Evolutionary conservation across 768 basidiomycete genomes (phyloP), one percentile per base, ranked within the genome.

Genomic region (Agrocybe chaxingu): DNA sequence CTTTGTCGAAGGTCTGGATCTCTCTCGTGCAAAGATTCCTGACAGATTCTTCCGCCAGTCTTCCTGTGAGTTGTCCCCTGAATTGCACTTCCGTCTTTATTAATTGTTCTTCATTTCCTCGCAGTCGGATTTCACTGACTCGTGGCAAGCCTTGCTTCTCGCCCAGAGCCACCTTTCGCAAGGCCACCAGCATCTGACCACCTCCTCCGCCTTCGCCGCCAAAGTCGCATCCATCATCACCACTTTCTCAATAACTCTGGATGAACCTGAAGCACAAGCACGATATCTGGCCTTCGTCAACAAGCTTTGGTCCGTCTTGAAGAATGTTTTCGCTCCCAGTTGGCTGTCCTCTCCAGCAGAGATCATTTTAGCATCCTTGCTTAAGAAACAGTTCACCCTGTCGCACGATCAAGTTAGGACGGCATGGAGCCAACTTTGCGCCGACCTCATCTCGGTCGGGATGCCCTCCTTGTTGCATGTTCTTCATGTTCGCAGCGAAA

Each of bases 71-170:
- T 48, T 18, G 40, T 42, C 10, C 30, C 42, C 39, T 40, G 31
- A 13, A 40, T n/a, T 43, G 13, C 30, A 16, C 30, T 10, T 16
- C 18, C 1, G 30, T 3, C 42, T 24, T 39, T 9, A 7, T 39
- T 24, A 24, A 29, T 33, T 48, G 31, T 54, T 19, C 37, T 12
- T 36, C 18, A 6, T n/a, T 49, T 7, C 31, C 7, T 54, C 24
- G 24, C 24, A 81, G 79, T 53, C 62, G 10, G 63, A 64, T 38
- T 63, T 81, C 19, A 41, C 79, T 3, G 60, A 67, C 38, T 63
- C 71, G 1, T 87, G 85, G 85, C 72, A 79, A 53, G 73, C 77
- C 0, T 69, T 87, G 12, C 64, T 87, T n/a, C 72, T 82, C 19
- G 74, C 66, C 12, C 76, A 73, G 38, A 66, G 76, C 8, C 71